Conservation (phyloP, 2,329 filamentous ascomycete genomes). For the Fusarium sp. region DNA sequence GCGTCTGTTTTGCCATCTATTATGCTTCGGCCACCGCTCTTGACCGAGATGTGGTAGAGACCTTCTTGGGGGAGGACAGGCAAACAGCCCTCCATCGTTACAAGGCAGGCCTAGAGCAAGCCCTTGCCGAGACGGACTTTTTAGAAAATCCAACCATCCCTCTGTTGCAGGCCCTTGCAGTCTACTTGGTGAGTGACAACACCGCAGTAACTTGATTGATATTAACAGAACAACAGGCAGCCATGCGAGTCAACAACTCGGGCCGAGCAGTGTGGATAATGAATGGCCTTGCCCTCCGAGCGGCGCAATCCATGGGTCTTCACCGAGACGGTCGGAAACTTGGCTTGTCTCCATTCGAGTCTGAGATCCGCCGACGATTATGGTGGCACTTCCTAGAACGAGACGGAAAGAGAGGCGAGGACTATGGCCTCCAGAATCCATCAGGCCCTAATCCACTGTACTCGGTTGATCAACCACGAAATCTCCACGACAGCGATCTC, state of each 20-base stretch:
- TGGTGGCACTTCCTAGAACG: conserved; percentile 67
- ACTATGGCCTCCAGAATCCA: conserved; percentile 59
- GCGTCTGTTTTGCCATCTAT: conserved; percentile 63
- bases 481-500: conserved; percentile 67
- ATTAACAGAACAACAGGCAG: conserved; percentile 35
- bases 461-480: conserved; percentile 66
- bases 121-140: conserved; percentile 54
- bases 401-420: conserved; percentile 65
- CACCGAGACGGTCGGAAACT: conserved; percentile 63
- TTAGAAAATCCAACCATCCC: conserved; percentile 54
- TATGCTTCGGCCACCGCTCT: conserved; percentile 59
- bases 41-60: conserved; percentile 50
- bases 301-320: conserved; percentile 64
- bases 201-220: background rate
- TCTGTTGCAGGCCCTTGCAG: conserved; percentile 51
- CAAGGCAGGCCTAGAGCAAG: conserved; percentile 52
- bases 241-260: conserved; percentile 49
- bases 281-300: conserved; percentile 58
- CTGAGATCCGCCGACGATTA: conserved; percentile 66
- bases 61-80: conserved; percentile 39
- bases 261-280: conserved; percentile 54
- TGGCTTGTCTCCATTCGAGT: conserved; percentile 63
- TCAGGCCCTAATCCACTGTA: background rate
- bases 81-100: conserved; percentile 43
- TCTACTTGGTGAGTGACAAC: conserved; percentile 51